phyloP scores from a whole-genome alignment of 75 land plant species.

The Selaginella tamariscina region DNA sequence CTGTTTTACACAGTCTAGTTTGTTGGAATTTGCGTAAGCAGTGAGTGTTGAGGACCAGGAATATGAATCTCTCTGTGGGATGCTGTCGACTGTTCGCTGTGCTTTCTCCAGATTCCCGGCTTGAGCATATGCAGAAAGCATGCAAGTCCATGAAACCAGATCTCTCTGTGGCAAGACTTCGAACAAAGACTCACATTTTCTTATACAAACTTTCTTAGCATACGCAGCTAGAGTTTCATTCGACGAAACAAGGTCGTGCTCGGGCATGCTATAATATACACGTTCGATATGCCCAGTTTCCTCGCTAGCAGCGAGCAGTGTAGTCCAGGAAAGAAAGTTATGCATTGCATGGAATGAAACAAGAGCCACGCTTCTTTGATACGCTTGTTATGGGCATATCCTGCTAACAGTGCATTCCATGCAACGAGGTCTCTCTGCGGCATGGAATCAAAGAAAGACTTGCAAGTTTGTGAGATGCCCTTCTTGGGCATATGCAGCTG shows the following conservation, averaged over 20 bases:
- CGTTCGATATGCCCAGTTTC: not conserved
- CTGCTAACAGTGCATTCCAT: not conserved
- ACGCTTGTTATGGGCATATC: not conserved
- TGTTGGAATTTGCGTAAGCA: not conserved
- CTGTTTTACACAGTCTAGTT: not conserved
- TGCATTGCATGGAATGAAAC: not conserved
- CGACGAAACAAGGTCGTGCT: not conserved
- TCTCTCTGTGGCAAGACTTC: not conserved
- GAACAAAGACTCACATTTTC: not conserved
- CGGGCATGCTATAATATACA: not conserved
- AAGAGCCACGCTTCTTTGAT: not conserved
- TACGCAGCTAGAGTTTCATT: not conserved
- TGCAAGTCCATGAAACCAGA: not conserved
- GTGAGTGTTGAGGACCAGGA: not conserved
- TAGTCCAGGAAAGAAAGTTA: not conserved
- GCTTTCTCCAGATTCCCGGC: not conserved
- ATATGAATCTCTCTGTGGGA: not conserved
- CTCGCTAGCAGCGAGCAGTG: not conserved
- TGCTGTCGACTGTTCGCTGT: not conserved
- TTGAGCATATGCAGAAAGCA: not conserved
- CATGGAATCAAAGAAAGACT: not conserved
- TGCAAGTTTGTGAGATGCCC: not conserved
- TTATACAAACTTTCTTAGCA: not conserved
- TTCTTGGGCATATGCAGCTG: not conserved
- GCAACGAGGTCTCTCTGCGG: not conserved